Conservation (phyloP, 108 stramenopile species). For the Skeletonema menzelii region DNA sequence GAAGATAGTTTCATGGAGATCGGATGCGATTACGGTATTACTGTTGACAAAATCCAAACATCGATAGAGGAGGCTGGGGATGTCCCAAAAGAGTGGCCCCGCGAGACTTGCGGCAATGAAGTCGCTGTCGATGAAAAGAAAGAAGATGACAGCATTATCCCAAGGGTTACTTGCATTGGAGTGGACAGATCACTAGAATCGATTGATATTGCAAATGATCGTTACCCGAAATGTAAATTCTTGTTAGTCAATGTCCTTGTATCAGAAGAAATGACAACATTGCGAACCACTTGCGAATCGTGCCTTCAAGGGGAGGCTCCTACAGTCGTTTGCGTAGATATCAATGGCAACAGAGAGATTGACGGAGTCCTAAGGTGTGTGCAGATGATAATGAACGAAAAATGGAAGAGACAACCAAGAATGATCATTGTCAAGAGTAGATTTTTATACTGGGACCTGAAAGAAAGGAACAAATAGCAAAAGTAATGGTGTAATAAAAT, state of each 20-base stretch:
- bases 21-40: constrained; percentile 77
- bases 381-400: constrained; percentile 45
- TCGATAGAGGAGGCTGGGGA: constrained; percentile 39
- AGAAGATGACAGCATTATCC: not conserved
- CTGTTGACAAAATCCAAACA: constrained; percentile 49
- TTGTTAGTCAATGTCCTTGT: constrained; percentile 40
- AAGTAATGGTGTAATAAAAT: not conserved
- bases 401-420: constrained; percentile 53
- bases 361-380: constrained; percentile 75
- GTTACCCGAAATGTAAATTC: constrained; percentile 65
- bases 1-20: constrained; percentile 80
- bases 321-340: constrained; percentile 77
- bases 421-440: constrained; percentile 84
- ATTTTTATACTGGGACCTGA: constrained; percentile 63
- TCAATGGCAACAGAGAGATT: constrained; percentile 83
- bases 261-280: constrained; percentile 21
- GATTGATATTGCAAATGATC: constrained; percentile 59
- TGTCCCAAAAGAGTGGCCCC: constrained; percentile 33
- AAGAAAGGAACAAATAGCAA: constrained; percentile 2
- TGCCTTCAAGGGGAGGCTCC: constrained; percentile 21
- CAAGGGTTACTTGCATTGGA: constrained; percentile 44
- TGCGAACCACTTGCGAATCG: constrained; percentile 22
- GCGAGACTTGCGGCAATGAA: not conserved
- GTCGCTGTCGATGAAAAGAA: constrained; percentile 1
- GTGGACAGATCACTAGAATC: constrained; percentile 75